Evolutionary conservation across 169 alveolate species (phyloP).

Genomic region (Hepatocystis sp.): DNA sequence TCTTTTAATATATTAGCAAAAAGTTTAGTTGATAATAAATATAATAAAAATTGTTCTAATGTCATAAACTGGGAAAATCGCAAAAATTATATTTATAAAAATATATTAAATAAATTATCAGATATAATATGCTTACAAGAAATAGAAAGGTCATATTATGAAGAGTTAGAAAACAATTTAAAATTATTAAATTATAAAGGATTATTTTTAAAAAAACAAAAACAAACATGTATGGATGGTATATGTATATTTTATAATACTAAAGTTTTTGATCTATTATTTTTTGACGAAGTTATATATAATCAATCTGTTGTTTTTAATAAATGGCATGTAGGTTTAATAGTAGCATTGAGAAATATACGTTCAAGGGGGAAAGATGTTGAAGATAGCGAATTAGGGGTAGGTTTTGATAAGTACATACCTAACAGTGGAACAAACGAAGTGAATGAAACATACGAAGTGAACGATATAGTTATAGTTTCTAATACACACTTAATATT

Average conservation of each 20-base stretch:
- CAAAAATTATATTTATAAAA: conserved; percentile 77
- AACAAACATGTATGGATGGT: conserved; percentile 82
- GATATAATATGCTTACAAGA: conserved; percentile 86
- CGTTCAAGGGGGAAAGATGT: conserved; percentile 34
- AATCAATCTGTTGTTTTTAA: conserved; percentile 67
- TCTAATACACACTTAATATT: conserved; percentile 84
- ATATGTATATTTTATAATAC: conserved; percentile 79
- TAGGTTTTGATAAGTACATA: neutral
- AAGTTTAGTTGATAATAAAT: conserved; percentile 86
- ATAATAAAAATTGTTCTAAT: conserved; percentile 77
- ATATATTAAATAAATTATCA: conserved; percentile 59
- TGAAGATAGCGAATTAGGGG: conserved; percentile 4
- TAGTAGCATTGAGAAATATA: conserved; percentile 79
- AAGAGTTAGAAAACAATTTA: conserved; percentile 74
- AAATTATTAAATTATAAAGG: conserved; percentile 77
- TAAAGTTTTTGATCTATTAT: conserved; percentile 79
- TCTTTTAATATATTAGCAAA: conserved; percentile 84
- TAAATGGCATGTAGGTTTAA: conserved; percentile 83
- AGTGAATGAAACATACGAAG: neutral
- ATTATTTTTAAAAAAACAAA: conserved; percentile 81
- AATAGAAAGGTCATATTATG: conserved; percentile 79
- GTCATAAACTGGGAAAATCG: conserved; percentile 85
- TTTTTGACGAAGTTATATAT: conserved; percentile 78
- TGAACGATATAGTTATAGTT: conserved; percentile 64
- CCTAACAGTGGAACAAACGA: neutral